These are phyloP conservation scores for Berberis vulgaris DNA, from an alignment of 164 flowering plant genomes.

Conservation along the genomic window DNA sequence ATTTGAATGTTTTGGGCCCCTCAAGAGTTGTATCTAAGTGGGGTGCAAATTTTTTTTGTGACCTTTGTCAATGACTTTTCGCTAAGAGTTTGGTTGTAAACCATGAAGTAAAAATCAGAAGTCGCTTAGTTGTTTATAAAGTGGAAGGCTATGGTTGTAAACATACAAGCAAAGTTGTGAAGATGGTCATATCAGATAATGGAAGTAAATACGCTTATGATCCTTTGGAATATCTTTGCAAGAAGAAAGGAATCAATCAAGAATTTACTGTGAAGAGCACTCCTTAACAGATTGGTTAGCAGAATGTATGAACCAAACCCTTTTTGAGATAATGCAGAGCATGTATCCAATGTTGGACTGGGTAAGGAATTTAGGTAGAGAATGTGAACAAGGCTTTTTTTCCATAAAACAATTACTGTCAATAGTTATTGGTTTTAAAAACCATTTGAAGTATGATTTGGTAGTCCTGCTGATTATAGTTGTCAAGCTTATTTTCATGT, in stretches of 20 bases:
- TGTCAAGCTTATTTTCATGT: conserved; percentile 9
- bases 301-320: too few species aligned
- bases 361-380: too few species aligned
- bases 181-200: background rate
- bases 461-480: conserved; percentile 4
- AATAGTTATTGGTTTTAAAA: background rate
- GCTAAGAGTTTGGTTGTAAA: too few species aligned
- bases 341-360: too few species aligned
- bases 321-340: too few species aligned
- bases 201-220: background rate
- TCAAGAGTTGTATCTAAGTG: background rate
- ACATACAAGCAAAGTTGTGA: background rate
- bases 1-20: too few species aligned
- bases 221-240: background rate
- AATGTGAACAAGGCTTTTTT: too few species aligned
- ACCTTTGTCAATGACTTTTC: background rate
- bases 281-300: too few species aligned
- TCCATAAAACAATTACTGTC: too few species aligned
- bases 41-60: background rate
- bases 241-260: background rate
- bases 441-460: conserved; percentile 2
- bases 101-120: background rate
- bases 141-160: background rate
- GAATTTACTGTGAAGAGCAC: too few species aligned
- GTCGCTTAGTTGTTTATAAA: background rate